Percentiles rank a stretch among this genome's conserved stretches.
These are phyloP conservation scores for Pneumocystis sp. DNA, from an alignment of 1,139 yeast species.

Conservation along the genomic window DNA sequence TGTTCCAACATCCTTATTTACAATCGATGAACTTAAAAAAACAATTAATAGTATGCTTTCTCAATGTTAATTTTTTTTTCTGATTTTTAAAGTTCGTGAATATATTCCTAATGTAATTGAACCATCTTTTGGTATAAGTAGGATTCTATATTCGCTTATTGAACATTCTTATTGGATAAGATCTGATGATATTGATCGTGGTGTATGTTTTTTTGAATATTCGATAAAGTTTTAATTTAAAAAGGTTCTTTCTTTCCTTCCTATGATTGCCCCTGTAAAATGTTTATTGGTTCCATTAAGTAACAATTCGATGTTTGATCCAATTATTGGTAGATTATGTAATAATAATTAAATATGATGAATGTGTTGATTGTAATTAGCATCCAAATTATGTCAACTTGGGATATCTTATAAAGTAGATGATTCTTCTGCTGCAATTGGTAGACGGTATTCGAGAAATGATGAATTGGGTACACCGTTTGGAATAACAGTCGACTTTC, in stretches of 20 bases:
- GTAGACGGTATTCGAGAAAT: conserved; percentile 96
- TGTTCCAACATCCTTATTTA: conserved; percentile 64
- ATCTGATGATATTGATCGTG: conserved; percentile 82
- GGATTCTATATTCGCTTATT: conserved; percentile 80
- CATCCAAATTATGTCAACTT: conserved; percentile 54
- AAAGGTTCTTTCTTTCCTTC: conserved; percentile 61
- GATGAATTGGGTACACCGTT: conserved; percentile 99
- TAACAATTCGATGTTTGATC: conserved; percentile 63
- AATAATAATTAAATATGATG: conserved; percentile 26
- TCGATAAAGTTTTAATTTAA: not conserved
- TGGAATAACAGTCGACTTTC: conserved; percentile 96
- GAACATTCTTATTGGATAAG: conserved; percentile 95
- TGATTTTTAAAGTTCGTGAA: conserved; percentile 45
- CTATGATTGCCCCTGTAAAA: conserved; percentile 94
- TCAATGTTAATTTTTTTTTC: not conserved
- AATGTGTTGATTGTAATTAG: conserved; percentile 17
- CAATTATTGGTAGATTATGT: conserved; percentile 37
- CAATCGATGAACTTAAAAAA: conserved; percentile 40
- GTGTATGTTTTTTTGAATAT: conserved; percentile 30
- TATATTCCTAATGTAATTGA: conserved; percentile 95
- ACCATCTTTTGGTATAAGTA: conserved; percentile 98
- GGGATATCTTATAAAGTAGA: conserved; percentile 93
- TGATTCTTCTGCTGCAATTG: conserved; percentile 94
- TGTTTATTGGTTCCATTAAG: conserved; percentile 91
- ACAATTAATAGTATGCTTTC: not conserved